Evolutionary conservation across 768 basidiomycete genomes (phyloP).

Genomic region (Collybia mongolica): DNA sequence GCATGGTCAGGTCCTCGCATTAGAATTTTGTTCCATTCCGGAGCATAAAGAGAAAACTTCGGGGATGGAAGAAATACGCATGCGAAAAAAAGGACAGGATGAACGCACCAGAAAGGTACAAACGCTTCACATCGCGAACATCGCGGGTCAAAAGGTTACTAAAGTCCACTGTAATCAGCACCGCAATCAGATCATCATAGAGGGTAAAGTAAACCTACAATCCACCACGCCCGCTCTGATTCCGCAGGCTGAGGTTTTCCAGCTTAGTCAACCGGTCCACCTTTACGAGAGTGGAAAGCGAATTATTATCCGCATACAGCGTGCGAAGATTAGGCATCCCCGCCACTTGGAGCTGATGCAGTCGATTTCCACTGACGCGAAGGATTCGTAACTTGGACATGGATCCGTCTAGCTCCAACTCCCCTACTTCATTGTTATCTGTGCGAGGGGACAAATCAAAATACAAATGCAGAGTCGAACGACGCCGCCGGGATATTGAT

Average conservation of each 20-base stretch:
- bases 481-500: conserved; percentile 7
- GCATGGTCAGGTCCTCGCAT: conserved; percentile 20
- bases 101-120: conserved; percentile 89
- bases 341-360: conserved; percentile 63
- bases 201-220: conserved; percentile 55
- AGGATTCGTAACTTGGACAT: conserved; percentile 81
- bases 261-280: conserved; percentile 63
- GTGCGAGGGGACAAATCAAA: conserved; percentile 13
- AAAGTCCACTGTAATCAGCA: conserved; percentile 13
- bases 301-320: conserved; percentile 90
- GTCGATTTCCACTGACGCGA: conserved; percentile 78
- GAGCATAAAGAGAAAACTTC: too few species aligned
- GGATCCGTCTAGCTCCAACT: conserved; percentile 49
- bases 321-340: conserved; percentile 75
- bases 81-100: conserved; percentile 1
- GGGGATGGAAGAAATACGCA: too few species aligned
- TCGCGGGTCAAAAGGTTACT: conserved; percentile 59
- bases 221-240: conserved; percentile 68
- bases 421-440: conserved; percentile 74
- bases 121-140: conserved; percentile 87
- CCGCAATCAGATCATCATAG: conserved; percentile 18
- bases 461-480: conserved; percentile 6
- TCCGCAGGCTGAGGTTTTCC: conserved; percentile 89
- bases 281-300: conserved; percentile 48
- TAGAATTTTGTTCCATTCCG: conserved; percentile 11